Base-by-base conservation (phyloP, 148 eudicot genomes). In the Selenicereus undatus region DNA sequence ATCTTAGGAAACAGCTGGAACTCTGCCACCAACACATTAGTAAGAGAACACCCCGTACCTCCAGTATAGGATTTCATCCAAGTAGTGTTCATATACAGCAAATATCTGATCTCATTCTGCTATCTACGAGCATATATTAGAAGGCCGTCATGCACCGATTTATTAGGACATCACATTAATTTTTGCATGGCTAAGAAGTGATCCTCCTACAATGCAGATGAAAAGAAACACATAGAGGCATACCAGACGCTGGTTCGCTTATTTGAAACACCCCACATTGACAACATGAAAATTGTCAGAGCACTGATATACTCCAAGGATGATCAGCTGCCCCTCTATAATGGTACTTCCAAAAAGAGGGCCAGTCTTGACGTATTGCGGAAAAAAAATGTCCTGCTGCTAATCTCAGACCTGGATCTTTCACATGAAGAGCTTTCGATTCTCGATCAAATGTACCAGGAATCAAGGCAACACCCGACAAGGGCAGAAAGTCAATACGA, bases 391-490 rank as follows among this genome's bases (percentile, higher is more conserved):
- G 97, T 93, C 32, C 71, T 93, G 11, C 80, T 91, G 17, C 84
- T 91, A 27, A 81, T 93, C 52, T 88, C 97, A 50, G 93, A 90
- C 80, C 88, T 93, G 20, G 93, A 93, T 27, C 73, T 93, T 8
- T 81, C 95, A 50, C 86, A 76, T 7, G 95, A 90, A 65, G 97
- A 93, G 80, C 86, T 90, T 2, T 69, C 83, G 24, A 85, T 93
- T 62, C 93, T 93, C 9, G 89, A 90, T 21, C 88, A 86, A 48
- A 89, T 93, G 87, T 91, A 91, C 84, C 78, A 77, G 27, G 95
- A 90, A 73, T 85, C 93, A 65, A 86, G 86, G 80, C 87, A 85
- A 45, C 48, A 84, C n/a, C 81, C 91, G 29, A 74, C 78, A 50
- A 88, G 91, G 79, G 74, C 81, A 12, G 91, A 91, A 75, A 91